Percentiles rank a stretch among this genome's conserved stretches.
phyloP scores from a whole-genome alignment of 2,329 filamentous ascomycete species.

The Grosmannia serpens region DNA sequence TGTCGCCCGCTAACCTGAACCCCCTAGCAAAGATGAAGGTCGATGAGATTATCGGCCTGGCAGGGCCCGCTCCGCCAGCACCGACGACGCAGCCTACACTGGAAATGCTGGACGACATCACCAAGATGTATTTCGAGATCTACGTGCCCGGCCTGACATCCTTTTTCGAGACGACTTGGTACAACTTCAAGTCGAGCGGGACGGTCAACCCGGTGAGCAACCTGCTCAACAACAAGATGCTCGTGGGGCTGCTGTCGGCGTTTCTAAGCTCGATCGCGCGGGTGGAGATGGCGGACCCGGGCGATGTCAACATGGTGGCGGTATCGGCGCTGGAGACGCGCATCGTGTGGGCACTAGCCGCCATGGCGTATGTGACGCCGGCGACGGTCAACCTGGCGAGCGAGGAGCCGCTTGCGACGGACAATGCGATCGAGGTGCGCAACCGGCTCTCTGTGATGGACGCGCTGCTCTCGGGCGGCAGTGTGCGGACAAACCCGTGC shows the following conservation, averaged over 20 bases:
- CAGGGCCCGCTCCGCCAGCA: conserved; percentile 48
- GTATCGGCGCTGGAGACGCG: conserved; percentile 44
- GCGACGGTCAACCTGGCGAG: conserved; percentile 23
- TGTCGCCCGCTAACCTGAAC: not conserved
- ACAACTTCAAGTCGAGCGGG: conserved; percentile 38
- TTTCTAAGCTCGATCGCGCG: conserved; percentile 46
- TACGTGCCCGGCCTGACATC: conserved; percentile 62
- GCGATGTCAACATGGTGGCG: conserved; percentile 34
- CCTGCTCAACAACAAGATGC: conserved; percentile 38
- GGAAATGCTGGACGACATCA: conserved; percentile 52
- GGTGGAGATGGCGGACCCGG: conserved; percentile 34
- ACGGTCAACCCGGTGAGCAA: conserved; percentile 27
- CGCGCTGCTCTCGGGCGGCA: conserved; percentile 61
- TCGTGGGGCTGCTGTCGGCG: conserved; percentile 56
- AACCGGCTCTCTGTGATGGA: conserved; percentile 68
- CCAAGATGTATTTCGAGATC: conserved; percentile 60
- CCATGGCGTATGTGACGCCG: conserved; percentile 31
- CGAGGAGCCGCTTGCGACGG: conserved; percentile 34
- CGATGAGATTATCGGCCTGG: conserved; percentile 55
- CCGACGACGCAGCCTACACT: conserved; percentile 39
- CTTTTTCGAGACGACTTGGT: conserved; percentile 80
- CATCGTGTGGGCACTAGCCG: conserved; percentile 49
- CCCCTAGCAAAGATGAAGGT: conserved; percentile 46
- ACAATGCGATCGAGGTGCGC: conserved; percentile 51
- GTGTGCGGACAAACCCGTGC: conserved; percentile 47